Conservation (phyloP, 306 rosid genomes). For the Acacia acuminata region DNA sequence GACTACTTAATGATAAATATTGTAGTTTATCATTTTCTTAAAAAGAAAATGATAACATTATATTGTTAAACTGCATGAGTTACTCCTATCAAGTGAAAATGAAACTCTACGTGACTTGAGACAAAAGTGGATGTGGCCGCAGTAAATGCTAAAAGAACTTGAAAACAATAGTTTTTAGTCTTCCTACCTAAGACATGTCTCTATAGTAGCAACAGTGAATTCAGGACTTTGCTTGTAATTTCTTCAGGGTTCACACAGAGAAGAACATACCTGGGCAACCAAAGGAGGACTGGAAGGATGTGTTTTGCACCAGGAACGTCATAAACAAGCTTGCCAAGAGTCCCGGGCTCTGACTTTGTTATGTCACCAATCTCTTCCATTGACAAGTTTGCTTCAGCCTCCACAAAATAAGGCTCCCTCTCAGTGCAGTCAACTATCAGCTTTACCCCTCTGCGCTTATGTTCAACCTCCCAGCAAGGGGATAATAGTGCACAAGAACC, state of each 20-base stretch:
- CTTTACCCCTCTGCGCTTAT: constrained; percentile 78
- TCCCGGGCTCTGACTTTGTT: constrained; percentile 74
- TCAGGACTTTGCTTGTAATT: constrained; percentile 27
- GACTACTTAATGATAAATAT: not conserved
- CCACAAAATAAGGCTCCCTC: constrained; percentile 91
- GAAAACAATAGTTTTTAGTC: not conserved
- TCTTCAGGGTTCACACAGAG: constrained; percentile 33
- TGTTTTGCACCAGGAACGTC: constrained; percentile 81
- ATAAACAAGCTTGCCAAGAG: constrained; percentile 85
- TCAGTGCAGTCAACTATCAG: constrained; percentile 84
- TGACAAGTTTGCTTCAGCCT: constrained; percentile 76
- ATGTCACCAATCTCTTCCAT: constrained; percentile 76
- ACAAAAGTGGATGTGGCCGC: not conserved
- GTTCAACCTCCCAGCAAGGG: constrained; percentile 78
- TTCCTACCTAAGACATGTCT: not conserved
- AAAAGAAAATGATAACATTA: no score
- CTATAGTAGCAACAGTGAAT: not conserved
- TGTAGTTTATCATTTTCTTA: not conserved
- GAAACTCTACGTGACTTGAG: not conserved
- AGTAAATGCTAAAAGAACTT: not conserved
- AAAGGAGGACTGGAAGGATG: constrained; percentile 91
- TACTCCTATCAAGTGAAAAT: not conserved
- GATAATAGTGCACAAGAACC: constrained; percentile 79
- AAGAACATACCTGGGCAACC: constrained; percentile 71
- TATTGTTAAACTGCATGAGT: not conserved